A percentile compares a stretch with the other conserved stretches of the same genome.
Evolutionary conservation across 306 rosid species (phyloP).

Genomic region (Quercus gilva): DNA sequence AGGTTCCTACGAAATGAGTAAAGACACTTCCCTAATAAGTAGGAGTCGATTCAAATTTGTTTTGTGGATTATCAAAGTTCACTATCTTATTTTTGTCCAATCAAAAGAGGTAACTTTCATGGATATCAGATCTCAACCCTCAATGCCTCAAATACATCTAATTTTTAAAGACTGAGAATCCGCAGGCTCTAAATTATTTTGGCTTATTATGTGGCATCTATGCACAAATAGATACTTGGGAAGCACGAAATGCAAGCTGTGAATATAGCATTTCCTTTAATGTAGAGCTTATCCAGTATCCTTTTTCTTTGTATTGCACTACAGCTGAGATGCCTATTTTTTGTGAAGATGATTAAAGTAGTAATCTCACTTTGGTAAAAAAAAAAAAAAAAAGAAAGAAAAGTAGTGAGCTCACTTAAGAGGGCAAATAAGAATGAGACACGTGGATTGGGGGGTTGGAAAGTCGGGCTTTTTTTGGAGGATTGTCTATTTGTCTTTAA

Average conservation of each 20-base stretch:
- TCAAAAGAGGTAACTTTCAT: not conserved
- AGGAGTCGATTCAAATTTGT: not conserved
- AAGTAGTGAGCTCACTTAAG: too few species aligned
- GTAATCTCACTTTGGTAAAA: not conserved
- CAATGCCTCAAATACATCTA: not conserved
- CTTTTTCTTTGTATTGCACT: conserved; percentile 28
- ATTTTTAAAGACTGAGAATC: not conserved
- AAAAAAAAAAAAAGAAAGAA: not conserved
- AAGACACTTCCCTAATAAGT: not conserved
- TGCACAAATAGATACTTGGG: not conserved
- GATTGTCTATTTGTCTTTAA: too few species aligned
- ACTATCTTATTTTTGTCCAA: not conserved
- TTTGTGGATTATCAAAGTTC: not conserved
- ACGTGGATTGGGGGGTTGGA: too few species aligned
- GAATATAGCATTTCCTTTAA: conserved; percentile 2
- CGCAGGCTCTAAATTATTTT: not conserved
- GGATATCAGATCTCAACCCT: not conserved
- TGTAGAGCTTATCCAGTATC: not conserved
- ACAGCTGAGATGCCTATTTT: conserved; percentile 11
- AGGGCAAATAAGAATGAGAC: too few species aligned
- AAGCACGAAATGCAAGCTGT: not conserved
- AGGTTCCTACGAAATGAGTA: not conserved
- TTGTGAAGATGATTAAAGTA: conserved; percentile 19
- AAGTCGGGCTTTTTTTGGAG: too few species aligned
- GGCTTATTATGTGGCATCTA: not conserved